phyloP scores from a whole-genome alignment of 2,329 filamentous ascomycete genomes.

The Diplodia intermedia region DNA sequence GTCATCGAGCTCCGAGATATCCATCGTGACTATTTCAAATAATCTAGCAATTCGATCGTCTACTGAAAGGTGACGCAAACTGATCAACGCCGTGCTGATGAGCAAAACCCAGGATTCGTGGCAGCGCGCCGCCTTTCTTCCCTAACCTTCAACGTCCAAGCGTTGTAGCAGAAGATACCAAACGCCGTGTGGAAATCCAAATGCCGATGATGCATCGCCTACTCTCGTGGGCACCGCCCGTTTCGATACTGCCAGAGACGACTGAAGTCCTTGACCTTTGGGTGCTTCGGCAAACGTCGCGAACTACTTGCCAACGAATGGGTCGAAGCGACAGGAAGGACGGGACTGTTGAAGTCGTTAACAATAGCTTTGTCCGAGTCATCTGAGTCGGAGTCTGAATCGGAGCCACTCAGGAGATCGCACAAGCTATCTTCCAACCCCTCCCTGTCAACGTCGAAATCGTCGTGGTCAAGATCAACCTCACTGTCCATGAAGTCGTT shows the following conservation, averaged over 20 bases:
- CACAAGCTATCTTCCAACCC: constrained; percentile 26
- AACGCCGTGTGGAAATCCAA: neutral
- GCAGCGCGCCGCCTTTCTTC: constrained; percentile 1
- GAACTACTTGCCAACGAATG: constrained; percentile 28
- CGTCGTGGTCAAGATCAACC: constrained; percentile 12
- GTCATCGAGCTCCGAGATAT: constrained; percentile 27
- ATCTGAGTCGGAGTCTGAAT: constrained; percentile 19
- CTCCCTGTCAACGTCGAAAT: constrained; percentile 26
- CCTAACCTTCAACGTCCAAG: constrained; percentile 16
- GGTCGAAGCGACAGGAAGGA: constrained; percentile 23
- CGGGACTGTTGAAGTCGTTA: constrained; percentile 34
- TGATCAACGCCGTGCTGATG: constrained; percentile 8
- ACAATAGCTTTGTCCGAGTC: constrained; percentile 33
- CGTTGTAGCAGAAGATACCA: neutral
- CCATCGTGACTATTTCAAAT: constrained; percentile 22
- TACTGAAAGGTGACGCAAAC: neutral
- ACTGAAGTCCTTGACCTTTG: constrained; percentile 37
- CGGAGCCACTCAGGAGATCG: constrained; percentile 15
- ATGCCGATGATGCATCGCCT: neutral
- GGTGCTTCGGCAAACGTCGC: constrained; percentile 6
- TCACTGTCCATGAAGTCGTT: constrained; percentile 69
- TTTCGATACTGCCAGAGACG: constrained; percentile 38
- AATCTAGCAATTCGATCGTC: constrained; percentile 6
- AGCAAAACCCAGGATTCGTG: constrained; percentile 1
- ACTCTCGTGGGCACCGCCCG: constrained; percentile 33